Percentiles rank a stretch among this genome's conserved stretches.
Conservation (phyloP, 2,329 filamentous ascomycete genomes). For the Daldinia sp. region DNA sequence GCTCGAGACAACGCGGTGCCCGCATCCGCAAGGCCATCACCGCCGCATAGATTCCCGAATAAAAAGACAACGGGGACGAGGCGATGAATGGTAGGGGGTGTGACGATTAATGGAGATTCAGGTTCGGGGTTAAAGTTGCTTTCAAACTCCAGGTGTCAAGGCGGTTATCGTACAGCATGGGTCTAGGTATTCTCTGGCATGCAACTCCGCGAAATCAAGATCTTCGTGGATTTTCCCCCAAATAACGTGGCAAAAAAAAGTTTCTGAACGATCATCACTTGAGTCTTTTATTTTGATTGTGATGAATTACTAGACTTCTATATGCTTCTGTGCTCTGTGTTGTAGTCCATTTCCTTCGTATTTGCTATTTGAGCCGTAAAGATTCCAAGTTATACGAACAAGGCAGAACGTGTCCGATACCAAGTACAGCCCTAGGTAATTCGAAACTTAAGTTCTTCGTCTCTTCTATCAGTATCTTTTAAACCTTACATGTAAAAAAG, state of each 20-base stretch:
- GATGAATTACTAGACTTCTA: background rate
- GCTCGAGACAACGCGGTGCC: slow-evolving; percentile 90
- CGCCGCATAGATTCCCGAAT: slow-evolving; percentile 64
- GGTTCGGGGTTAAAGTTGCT: slow-evolving; percentile 51
- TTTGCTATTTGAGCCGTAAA: background rate
- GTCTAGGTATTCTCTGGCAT: slow-evolving; percentile 53
- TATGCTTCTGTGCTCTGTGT: background rate
- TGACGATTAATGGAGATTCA: slow-evolving; percentile 48
- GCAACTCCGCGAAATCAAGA: slow-evolving; percentile 50
- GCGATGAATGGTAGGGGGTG: slow-evolving; percentile 34
- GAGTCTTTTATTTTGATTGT: background rate
- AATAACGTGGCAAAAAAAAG: slow-evolving; percentile 45
- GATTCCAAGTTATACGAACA: background rate
- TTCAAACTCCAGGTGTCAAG: slow-evolving; percentile 54
- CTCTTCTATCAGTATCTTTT: background rate
- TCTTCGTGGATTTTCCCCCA: slow-evolving; percentile 49
- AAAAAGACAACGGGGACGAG: slow-evolving; percentile 11
- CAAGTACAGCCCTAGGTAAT: background rate
- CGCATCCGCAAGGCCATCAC: slow-evolving; percentile 74
- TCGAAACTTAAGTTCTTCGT: background rate
- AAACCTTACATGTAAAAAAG: background rate
- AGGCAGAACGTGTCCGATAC: background rate
- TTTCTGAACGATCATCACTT: slow-evolving; percentile 42
- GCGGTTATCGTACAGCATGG: slow-evolving; percentile 54
- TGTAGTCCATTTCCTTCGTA: background rate